These are phyloP conservation scores for Gillenia trifoliata DNA, from an alignment of 306 rosid genomes.

Conservation along the genomic window DNA sequence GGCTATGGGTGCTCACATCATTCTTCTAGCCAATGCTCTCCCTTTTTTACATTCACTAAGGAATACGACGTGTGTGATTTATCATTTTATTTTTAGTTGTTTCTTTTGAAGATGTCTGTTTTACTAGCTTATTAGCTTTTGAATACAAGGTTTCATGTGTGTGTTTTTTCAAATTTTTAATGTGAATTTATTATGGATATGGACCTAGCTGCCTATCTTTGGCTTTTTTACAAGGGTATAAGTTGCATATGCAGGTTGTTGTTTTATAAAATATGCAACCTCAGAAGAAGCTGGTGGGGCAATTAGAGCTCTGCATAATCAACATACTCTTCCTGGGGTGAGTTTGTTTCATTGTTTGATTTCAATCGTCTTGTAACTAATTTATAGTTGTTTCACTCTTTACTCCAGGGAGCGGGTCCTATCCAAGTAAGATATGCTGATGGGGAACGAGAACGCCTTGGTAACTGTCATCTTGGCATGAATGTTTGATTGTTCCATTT, in stretches of 20 bases:
- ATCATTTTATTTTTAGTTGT: neutral
- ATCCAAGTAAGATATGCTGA: conserved; percentile 99
- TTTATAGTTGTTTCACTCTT: conserved; percentile 22
- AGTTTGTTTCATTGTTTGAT: conserved; percentile 36
- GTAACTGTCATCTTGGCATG: conserved; percentile 42
- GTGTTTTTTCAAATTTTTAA: neutral
- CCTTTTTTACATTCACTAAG: neutral
- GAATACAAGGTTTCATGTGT: neutral
- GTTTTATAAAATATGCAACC: conserved; percentile 91
- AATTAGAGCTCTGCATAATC: conserved; percentile 92
- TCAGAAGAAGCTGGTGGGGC: conserved; percentile 94
- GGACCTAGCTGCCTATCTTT: conserved; percentile 6
- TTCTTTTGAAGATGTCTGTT: neutral
- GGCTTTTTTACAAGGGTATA: conserved; percentile 23
- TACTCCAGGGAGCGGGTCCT: conserved; percentile 78
- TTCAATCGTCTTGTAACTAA: conserved; percentile 13
- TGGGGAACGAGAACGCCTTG: conserved; percentile 97
- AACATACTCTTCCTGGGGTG: conserved; percentile 92
- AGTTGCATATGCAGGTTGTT: conserved; percentile 85
- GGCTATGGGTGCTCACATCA: neutral
- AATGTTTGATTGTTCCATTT: conserved; percentile 7
- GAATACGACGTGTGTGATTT: neutral
- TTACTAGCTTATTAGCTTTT: neutral
- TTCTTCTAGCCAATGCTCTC: neutral
- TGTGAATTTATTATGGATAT: neutral